phyloP scores from a whole-genome alignment of 225 moss, liverwort and hornwort genomes.

The Pleurozium schreberi region DNA sequence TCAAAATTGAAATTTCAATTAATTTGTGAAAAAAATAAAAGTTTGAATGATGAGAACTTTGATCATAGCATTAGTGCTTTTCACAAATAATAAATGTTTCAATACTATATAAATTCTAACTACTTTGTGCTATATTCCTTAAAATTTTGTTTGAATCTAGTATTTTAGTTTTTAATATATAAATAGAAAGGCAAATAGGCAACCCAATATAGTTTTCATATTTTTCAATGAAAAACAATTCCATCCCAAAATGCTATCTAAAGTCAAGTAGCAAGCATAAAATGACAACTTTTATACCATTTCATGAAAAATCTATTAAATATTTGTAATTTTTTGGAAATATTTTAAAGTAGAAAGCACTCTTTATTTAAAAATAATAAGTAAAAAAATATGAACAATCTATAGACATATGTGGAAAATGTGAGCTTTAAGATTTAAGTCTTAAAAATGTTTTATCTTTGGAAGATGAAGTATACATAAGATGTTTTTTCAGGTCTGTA shows the following conservation, averaged over 20 bases:
- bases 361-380: not conserved
- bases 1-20: not conserved
- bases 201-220: too few relatives aligned
- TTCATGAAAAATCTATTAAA: not conserved
- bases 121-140: not conserved
- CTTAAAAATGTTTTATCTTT: too few relatives aligned
- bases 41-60: not conserved
- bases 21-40: not conserved
- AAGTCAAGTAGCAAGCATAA: not conserved
- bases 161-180: too few relatives aligned
- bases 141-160: not conserved
- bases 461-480: too few relatives aligned
- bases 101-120: not conserved
- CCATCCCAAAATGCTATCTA: too few relatives aligned
- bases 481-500: too few relatives aligned
- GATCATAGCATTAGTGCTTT: not conserved
- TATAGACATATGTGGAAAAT: not conserved
- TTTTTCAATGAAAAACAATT: too few relatives aligned
- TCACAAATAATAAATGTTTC: not conserved
- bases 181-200: too few relatives aligned
- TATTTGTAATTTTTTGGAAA: not conserved
- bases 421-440: not conserved
- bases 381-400: not conserved
- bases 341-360: accelerated
- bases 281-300: not conserved